These are phyloP conservation scores for Spergularia marina DNA, from an alignment of 148 eudicot species.

Conservation along the genomic window DNA sequence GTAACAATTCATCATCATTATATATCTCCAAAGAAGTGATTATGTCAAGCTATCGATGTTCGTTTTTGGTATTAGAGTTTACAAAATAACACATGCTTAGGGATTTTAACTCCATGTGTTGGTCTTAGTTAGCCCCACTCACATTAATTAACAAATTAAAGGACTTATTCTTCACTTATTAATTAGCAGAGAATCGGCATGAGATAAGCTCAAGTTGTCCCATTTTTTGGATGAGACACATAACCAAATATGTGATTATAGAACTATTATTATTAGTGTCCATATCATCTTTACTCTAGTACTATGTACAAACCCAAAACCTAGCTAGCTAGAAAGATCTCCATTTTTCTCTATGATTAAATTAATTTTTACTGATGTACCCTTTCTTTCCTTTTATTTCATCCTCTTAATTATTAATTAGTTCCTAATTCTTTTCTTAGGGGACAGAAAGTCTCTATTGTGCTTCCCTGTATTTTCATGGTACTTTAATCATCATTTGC, in stretches of 20 bases:
- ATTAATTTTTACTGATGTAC: slow-evolving; percentile 10
- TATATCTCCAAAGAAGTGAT: too few species aligned
- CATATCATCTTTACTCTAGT: background rate
- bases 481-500: slow-evolving; percentile 21
- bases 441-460: slow-evolving; percentile 34
- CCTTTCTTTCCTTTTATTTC: background rate
- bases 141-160: background rate
- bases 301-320: background rate
- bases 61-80: too few species aligned
- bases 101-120: background rate
- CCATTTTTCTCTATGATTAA: too few species aligned
- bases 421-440: slow-evolving; percentile 6
- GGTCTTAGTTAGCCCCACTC: slow-evolving; percentile 13
- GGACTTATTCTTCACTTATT: background rate
- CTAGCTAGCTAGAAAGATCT: background rate
- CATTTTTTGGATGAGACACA: slow-evolving; percentile 15
- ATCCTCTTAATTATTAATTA: slow-evolving; percentile 9
- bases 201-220: slow-evolving; percentile 33
- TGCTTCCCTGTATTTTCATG: slow-evolving; percentile 20
- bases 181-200: slow-evolving; percentile 25
- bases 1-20: too few species aligned
- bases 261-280: background rate
- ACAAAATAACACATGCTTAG: too few species aligned
- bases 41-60: too few species aligned
- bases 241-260: slow-evolving; percentile 6